Percentiles rank a stretch among this genome's conserved stretches.
Conservation (phyloP, 2,329 filamentous ascomycete genomes). For the Pestalotiopsis fici region DNA sequence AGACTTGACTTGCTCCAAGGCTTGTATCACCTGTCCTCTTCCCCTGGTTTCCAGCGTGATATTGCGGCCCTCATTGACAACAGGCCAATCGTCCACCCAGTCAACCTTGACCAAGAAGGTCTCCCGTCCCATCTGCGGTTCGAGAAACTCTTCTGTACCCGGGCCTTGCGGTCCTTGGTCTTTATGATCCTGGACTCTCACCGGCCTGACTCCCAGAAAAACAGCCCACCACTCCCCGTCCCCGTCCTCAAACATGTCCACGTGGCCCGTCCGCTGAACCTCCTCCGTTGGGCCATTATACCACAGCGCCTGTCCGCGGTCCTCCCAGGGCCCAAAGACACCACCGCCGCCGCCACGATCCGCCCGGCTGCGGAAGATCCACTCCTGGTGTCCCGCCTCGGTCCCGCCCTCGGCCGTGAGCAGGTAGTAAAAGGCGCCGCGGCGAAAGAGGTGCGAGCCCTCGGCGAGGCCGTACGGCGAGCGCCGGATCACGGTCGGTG, state of each 20-base stretch:
- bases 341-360: conserved; percentile 13
- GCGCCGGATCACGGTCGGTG: conserved; percentile 34
- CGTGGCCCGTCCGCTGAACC: conserved; percentile 51
- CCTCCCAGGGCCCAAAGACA: conserved; percentile 51
- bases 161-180: neutral
- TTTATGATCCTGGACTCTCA: conserved; percentile 18
- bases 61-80: conserved; percentile 48
- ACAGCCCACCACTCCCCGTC: conserved; percentile 49
- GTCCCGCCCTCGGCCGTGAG: conserved; percentile 42
- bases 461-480: conserved; percentile 42
- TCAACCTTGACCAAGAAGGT: conserved; percentile 50
- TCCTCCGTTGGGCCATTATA: conserved; percentile 47
- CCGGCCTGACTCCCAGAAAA: conserved; percentile 44
- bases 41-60: conserved; percentile 38
- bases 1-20: conserved; percentile 22
- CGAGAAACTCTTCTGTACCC: conserved; percentile 24
- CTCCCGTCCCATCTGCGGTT: conserved; percentile 48
- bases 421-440: conserved; percentile 36
- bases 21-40: conserved; percentile 20
- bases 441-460: conserved; percentile 39
- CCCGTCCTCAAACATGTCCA: conserved; percentile 46
- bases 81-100: conserved; percentile 53
- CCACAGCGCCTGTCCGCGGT: conserved; percentile 43
- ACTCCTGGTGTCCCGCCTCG: conserved; percentile 52
- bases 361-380: conserved; percentile 46